Conservation (phyloP, 331 rosid species). For the Rhamnella rubrinervis region DNA sequence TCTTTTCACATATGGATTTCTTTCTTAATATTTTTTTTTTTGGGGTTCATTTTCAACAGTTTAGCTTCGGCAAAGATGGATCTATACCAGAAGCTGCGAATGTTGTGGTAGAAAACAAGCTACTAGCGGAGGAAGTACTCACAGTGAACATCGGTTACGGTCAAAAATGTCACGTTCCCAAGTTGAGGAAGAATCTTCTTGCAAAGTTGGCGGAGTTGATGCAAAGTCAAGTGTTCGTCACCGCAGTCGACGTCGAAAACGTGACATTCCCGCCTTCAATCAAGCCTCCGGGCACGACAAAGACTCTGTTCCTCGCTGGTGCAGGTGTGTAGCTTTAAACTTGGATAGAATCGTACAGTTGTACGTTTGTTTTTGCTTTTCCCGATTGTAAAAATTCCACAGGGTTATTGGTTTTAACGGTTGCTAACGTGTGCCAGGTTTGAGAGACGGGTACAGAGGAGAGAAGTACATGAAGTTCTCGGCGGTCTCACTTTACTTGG, state of each 20-base stretch:
- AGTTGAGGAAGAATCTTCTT: constrained; percentile 54
- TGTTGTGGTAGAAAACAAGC: too few relatives aligned
- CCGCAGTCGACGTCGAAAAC: constrained; percentile 45
- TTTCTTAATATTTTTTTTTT: too few relatives aligned
- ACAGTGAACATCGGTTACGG: constrained; percentile 64
- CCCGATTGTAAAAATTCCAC: too few relatives aligned
- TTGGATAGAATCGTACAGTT: neutral
- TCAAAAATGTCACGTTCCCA: constrained; percentile 62
- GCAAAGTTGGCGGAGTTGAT: constrained; percentile 36
- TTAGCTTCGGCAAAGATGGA: too few relatives aligned
- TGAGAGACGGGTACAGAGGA: constrained; percentile 56
- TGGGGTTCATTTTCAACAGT: too few relatives aligned
- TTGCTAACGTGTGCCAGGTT: constrained; percentile 34
- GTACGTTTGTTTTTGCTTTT: neutral
- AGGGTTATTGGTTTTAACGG: too few relatives aligned
- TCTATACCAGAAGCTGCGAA: too few relatives aligned
- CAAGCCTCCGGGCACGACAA: constrained; percentile 46
- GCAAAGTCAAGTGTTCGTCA: neutral
- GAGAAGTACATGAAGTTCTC: constrained; percentile 74
- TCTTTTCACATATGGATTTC: too few relatives aligned
- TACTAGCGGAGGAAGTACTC: constrained; percentile 54
- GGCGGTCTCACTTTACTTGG: constrained; percentile 60
- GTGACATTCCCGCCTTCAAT: constrained; percentile 41
- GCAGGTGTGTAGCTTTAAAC: constrained; percentile 41
- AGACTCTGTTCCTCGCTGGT: constrained; percentile 67